These are phyloP conservation scores for Candida gigantensis DNA, from an alignment of 1,139 yeast genomes.

Conservation along the genomic window DNA sequence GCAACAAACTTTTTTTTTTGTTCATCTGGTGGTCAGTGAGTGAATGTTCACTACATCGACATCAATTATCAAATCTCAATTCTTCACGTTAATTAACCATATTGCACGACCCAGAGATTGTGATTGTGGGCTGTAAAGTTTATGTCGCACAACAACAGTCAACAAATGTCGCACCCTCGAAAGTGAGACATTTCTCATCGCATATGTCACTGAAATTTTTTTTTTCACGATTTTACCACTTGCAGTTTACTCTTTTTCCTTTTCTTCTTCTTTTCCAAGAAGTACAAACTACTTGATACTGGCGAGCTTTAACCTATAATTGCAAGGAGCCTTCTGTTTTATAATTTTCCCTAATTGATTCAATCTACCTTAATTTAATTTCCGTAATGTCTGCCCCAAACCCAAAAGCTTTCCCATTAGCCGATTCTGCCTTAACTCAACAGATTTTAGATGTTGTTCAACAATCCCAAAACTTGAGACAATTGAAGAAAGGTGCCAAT, in stretches of 20 bases:
- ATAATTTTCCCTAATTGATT: no score
- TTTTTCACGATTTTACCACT: constrained; percentile 4
- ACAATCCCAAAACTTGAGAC: constrained; percentile 97
- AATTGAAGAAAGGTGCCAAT: constrained; percentile 98
- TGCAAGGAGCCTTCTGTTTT: constrained; percentile 85
- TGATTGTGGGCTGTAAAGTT: no score
- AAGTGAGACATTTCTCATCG: no score
- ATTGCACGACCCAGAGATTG: not conserved
- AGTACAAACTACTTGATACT: constrained; percentile 20
- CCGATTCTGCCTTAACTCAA: constrained; percentile 93
- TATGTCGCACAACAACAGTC: not conserved
- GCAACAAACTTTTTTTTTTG: constrained; percentile 5
- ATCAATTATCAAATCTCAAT: not conserved
- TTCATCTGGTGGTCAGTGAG: constrained; percentile 1
- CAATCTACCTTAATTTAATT: no score
- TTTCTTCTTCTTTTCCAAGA: constrained; percentile 3
- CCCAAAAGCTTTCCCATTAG: constrained; percentile 98
- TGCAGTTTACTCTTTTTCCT: constrained; percentile 3
- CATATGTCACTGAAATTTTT: no score
- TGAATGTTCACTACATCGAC: constrained; percentile 1
- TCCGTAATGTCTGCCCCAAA: constrained; percentile 68
- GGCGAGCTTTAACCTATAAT: constrained; percentile 42
- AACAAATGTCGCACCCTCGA: not conserved
- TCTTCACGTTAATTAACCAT: not conserved
- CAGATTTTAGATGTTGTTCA: constrained; percentile 97